Base-by-base conservation (phyloP, 2,329 filamentous ascomycete species). In the Hymenoscyphus occultus region DNA sequence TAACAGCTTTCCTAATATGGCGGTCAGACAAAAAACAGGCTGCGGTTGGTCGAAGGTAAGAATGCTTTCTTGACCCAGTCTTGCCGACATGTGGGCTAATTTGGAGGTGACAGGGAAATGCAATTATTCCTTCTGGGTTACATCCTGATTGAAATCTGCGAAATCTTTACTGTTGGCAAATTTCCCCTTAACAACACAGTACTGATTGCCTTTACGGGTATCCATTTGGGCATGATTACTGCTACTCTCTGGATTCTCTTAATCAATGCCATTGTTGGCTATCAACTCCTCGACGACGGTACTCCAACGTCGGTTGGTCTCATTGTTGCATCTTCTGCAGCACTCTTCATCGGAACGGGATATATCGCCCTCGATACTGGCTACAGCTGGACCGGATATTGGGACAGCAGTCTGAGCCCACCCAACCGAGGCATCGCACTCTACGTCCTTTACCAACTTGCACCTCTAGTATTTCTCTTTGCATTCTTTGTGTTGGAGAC, bases 331-430 rank as follows among this genome's bases (percentile, higher is more conserved):
- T 97, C 94, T 14, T 89, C 90, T 0, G 78, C 82, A 12, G 80
- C 86, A 14, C 80, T 98, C 63, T 91, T 98, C 73, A 82, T 98
- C 68, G 95, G 95, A 64, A 96, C 93, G 1, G 94, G 93, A 40
- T 99, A 97, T 77, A 96, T 99, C 74, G 91, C 93, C 13, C 88
- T 99, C 68, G 95, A 99, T 76, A 98, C 94, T 0, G 94, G 90
- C 16, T 93, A 92, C 76, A 80, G 82, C 70, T 98, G 91, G 88
- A 97, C 94, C 0, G 85, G 85, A 57, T 89, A 88, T 76, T 99
- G 92, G 82, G 78, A 90, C 67, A 78, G 80, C 39, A 90, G 87
- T 59, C 68, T 57, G 72, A 81, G 67, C 79, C 82, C 81, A 1
- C 85, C 88, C 39, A 88, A 91, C 77, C 87, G 88, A 68, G 87